Evolutionary conservation across 371 early-diverging fungal genomes (phyloP).

Genomic region (Entomophthora muscae): DNA sequence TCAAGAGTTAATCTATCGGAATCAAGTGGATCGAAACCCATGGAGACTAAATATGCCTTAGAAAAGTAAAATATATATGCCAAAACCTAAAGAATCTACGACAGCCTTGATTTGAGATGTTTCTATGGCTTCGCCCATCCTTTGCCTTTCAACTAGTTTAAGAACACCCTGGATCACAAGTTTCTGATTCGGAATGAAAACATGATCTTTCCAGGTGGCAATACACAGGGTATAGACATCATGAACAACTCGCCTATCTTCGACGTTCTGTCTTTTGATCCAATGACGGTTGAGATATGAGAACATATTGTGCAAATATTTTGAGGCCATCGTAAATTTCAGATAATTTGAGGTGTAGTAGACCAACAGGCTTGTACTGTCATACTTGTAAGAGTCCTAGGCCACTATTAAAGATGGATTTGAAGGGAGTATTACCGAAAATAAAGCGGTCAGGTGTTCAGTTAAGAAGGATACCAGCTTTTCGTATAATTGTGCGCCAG

Average conservation of each 20-base stretch:
- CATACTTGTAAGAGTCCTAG: conserved; percentile 34
- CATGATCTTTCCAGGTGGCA: conserved; percentile 56
- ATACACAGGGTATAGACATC: conserved; percentile 78
- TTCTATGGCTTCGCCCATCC: conserved; percentile 83
- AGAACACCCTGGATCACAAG: conserved; percentile 69
- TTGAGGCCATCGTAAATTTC: conserved; percentile 67
- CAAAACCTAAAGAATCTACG: conserved; percentile 68
- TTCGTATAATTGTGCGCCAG: background rate
- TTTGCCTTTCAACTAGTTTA: conserved; percentile 60
- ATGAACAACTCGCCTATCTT: conserved; percentile 73
- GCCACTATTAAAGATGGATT: background rate
- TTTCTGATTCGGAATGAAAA: conserved; percentile 59
- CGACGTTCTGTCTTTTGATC: conserved; percentile 90
- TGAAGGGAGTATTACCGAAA: conserved; percentile 10
- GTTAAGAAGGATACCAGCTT: background rate
- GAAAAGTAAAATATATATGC: too few relatives aligned
- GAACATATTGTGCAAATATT: conserved; percentile 76
- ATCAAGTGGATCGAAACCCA: background rate
- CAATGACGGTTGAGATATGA: conserved; percentile 91
- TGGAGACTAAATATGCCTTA: background rate
- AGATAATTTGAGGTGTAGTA: conserved; percentile 83
- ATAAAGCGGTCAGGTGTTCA: background rate
- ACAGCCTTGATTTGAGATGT: conserved; percentile 68
- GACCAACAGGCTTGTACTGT: conserved; percentile 62
- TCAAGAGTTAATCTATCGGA: background rate